Evolutionary conservation across 306 rosid species (phyloP).

Genomic region (Cucumis cinereus): DNA sequence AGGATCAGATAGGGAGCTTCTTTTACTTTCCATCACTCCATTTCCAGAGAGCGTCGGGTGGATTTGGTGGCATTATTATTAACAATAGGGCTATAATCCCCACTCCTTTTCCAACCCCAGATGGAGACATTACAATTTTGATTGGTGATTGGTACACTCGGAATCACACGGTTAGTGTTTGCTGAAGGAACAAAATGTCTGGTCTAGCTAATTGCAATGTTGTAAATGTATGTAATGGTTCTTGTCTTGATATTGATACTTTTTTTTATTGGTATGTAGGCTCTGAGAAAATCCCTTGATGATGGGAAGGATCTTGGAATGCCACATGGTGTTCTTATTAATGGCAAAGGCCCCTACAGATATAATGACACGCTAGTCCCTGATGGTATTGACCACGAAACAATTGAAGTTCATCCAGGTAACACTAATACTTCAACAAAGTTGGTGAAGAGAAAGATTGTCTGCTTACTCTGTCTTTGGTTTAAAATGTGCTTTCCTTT

Average conservation of each 20-base stretch:
- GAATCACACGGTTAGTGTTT: constrained; percentile 74
- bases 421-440: not conserved
- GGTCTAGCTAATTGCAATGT: not conserved
- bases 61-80: constrained; percentile 68
- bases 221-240: not conserved
- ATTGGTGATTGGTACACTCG: constrained; percentile 90
- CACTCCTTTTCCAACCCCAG: constrained; percentile 70
- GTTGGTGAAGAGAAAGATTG: not conserved
- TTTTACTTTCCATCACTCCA: constrained; percentile 85
- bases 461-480: not conserved
- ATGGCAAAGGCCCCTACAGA: constrained; percentile 91
- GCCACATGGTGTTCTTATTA: constrained; percentile 92
- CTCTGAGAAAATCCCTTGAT: constrained; percentile 66
- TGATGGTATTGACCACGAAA: constrained; percentile 64
- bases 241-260: constrained; percentile 11
- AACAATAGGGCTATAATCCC: constrained; percentile 56
- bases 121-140: constrained; percentile 53
- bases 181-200: not conserved
- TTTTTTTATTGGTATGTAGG: constrained; percentile 35
- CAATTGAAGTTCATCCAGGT: constrained; percentile 78
- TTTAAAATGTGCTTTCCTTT: not conserved
- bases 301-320: constrained; percentile 87
- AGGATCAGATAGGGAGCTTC: constrained; percentile 94
- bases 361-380: constrained; percentile 77
- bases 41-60: constrained; percentile 93